Base-by-base conservation (phyloP, 2,329 filamentous ascomycete species). In the Verticillium zaregamsianum region DNA sequence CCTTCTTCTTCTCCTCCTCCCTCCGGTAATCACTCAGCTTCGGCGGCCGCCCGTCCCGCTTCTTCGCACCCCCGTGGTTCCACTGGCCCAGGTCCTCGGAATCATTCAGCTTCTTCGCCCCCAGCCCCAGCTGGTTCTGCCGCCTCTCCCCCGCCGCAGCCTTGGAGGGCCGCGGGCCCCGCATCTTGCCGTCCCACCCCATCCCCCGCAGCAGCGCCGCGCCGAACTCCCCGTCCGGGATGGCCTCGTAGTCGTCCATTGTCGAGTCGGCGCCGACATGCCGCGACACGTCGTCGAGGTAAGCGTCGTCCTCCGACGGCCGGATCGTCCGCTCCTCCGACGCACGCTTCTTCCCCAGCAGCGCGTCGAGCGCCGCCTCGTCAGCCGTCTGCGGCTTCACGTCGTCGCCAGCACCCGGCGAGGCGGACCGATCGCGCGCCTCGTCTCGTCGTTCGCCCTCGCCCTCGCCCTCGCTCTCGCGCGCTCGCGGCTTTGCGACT, bases 151-250 rank as follows among this genome's bases (percentile, higher is more conserved):
- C 54, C 15, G 88, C 81, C 20, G 87, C 79, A 65, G 86, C 88
- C 39, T 87, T 81, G 66, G 90, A 90, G 6, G 77, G 73, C 55
- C 76, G 81, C 3, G 79, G 74, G 2, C 81, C 82, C 56, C 80
- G 77, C 64, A 82, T 79, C 60, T 87, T 84, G 74, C 77, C 89
- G 80, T 97, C 93, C 93, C 94, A 97, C 9, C 95, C 95, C 91
- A 98, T 97, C 11, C 93, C 93, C 35, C 93, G 87, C 39, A 99
- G 82, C 66, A 98, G 82, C 0, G 93, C 93, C 20, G 93, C 90
- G 8, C 95, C 95, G 67, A 98, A 99, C 68, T 97, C 93, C 68
- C 97, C 94, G 17, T 98, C 92, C 0, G 95, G 94, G 64, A 97
- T 90, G 14, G 90, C 88, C 62, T 90, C 89, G 76, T 98, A 98